A percentile compares a stretch with the other conserved stretches of the same genome.
Conservation (phyloP, 2,329 filamentous ascomycete genomes). For the Aspergillus sp. region DNA sequence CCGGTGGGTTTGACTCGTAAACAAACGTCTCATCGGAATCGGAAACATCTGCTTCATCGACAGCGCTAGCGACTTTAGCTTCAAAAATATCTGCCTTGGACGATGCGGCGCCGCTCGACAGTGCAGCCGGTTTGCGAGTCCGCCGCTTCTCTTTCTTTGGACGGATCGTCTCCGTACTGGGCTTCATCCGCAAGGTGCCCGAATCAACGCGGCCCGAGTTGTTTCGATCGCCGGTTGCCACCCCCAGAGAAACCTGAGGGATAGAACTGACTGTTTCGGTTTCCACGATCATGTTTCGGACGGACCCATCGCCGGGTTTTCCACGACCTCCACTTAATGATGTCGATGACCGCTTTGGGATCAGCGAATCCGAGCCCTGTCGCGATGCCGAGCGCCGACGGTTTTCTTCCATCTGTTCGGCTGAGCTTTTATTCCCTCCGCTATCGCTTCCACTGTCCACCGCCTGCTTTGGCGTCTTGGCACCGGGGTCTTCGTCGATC, state of each 20-base stretch:
- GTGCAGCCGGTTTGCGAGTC: conserved; percentile 67
- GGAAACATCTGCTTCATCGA: conserved; percentile 93
- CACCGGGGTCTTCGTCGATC: conserved; percentile 40
- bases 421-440: conserved; percentile 40
- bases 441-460: conserved; percentile 61
- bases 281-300: conserved; percentile 93
- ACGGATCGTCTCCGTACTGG: conserved; percentile 92
- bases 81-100: conserved; percentile 98
- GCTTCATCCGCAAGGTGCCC: conserved; percentile 77
- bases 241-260: conserved; percentile 74
- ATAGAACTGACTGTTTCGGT: conserved; percentile 93
- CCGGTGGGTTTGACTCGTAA: conserved; percentile 90
- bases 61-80: conserved; percentile 90
- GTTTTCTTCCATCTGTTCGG: conserved; percentile 34
- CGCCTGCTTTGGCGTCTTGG: conserved; percentile 41
- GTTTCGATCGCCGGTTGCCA: conserved; percentile 54
- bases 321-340: conserved; percentile 60
- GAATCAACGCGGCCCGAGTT: conserved; percentile 60
- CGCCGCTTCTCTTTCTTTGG: conserved; percentile 93
- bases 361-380: conserved; percentile 50
- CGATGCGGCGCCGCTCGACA: conserved; percentile 58
- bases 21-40: conserved; percentile 99
- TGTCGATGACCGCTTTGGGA: conserved; percentile 66
- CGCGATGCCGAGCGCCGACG: conserved; percentile 38
- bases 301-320: conserved; percentile 70